phyloP scores from a whole-genome alignment of 768 basidiomycete species.

The Mycena maculata region DNA sequence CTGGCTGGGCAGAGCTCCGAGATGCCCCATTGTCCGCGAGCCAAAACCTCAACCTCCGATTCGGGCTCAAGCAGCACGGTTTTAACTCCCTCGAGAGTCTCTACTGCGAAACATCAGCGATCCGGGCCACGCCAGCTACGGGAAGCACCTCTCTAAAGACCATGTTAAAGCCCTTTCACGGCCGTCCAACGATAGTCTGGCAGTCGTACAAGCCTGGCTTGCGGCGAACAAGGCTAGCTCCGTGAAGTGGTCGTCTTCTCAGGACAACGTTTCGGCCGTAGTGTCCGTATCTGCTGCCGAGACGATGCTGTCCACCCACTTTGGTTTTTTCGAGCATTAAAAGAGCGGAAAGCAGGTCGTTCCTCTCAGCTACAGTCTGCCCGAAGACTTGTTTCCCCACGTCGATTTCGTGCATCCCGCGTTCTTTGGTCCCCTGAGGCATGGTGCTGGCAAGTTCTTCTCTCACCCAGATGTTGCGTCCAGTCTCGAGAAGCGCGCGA shows the following conservation, averaged over 20 bases:
- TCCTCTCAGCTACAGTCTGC: slow-evolving; percentile 54
- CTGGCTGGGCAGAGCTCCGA: slow-evolving; percentile 23
- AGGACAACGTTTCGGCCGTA: slow-evolving; percentile 59
- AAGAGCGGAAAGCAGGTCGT: slow-evolving; percentile 47
- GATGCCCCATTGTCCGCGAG: slow-evolving; percentile 1
- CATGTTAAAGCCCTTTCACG: slow-evolving; percentile 56
- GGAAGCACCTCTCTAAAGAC: slow-evolving; percentile 53
- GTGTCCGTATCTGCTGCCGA: slow-evolving; percentile 58
- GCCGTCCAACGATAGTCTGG: slow-evolving; percentile 50
- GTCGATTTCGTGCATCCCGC: slow-evolving; percentile 54
- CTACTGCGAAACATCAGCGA: slow-evolving; percentile 48
- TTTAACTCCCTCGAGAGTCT: slow-evolving; percentile 45
- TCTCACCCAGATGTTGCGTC: slow-evolving; percentile 37
- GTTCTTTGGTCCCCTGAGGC: slow-evolving; percentile 41
- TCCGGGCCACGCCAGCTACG: slow-evolving; percentile 47
- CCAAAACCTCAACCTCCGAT: slow-evolving; percentile 47
- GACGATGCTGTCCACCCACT: slow-evolving; percentile 60
- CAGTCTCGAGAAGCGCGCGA: slow-evolving; percentile 6
- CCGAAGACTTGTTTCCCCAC: slow-evolving; percentile 44
- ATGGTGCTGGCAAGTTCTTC: slow-evolving; percentile 41
- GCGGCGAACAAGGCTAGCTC: slow-evolving; percentile 33
- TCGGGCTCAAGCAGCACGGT: slow-evolving; percentile 48
- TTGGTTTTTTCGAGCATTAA: slow-evolving; percentile 46
- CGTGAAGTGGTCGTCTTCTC: slow-evolving; percentile 53
- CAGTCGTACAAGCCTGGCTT: slow-evolving; percentile 24